phyloP scores from a whole-genome alignment of 306 rosid genomes.

The Mimosa pudica region DNA sequence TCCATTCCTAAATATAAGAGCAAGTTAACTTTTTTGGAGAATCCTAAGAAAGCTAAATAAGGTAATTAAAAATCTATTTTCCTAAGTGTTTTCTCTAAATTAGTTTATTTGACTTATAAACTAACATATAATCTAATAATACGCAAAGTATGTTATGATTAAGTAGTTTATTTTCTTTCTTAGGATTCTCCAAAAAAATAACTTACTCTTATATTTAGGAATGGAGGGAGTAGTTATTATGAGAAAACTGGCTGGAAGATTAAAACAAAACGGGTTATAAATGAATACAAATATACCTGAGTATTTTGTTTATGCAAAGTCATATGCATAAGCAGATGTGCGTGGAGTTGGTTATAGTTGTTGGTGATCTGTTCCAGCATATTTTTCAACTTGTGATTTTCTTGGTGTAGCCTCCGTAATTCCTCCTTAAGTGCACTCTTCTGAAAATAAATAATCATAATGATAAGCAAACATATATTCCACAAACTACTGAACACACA shows the following conservation, averaged over 20 bases:
- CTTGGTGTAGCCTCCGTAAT: slow-evolving; percentile 47
- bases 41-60: too few relatives aligned
- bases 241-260: neutral
- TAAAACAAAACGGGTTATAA: neutral
- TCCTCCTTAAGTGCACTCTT: slow-evolving; percentile 32
- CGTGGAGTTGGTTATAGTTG: slow-evolving; percentile 50
- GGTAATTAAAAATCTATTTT: too few relatives aligned
- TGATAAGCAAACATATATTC: neutral
- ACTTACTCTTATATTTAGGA: too few relatives aligned
- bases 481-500: neutral
- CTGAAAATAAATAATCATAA: slow-evolving; percentile 8
- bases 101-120: too few relatives aligned
- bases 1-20: too few relatives aligned
- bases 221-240: too few relatives aligned
- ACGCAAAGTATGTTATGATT: too few relatives aligned
- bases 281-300: slow-evolving; percentile 28
- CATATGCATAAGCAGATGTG: slow-evolving; percentile 33
- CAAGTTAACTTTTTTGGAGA: too few relatives aligned
- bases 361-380: slow-evolving; percentile 51
- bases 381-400: slow-evolving; percentile 40
- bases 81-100: too few relatives aligned
- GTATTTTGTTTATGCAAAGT: slow-evolving; percentile 42
- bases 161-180: too few relatives aligned
- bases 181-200: too few relatives aligned
- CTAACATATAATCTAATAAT: too few relatives aligned